Percentiles rank a stretch among this genome's conserved stretches.
These are phyloP conservation scores for Suillus tomentosus DNA, from an alignment of 768 basidiomycete genomes.

Conservation along the genomic window DNA sequence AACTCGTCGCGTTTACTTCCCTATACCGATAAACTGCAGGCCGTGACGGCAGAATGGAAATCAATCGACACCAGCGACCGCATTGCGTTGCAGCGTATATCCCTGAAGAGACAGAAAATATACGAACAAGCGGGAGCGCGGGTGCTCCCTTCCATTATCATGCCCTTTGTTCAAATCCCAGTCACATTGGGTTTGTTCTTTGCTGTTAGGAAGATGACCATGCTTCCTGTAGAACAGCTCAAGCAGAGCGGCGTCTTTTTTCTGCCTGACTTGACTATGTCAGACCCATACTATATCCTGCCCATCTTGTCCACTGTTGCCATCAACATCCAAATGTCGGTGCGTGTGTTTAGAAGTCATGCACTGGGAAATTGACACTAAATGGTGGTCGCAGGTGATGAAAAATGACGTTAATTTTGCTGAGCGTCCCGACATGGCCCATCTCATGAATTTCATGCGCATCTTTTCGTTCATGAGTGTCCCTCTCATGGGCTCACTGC, in stretches of 20 bases:
- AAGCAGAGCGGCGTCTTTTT: conserved; percentile 72
- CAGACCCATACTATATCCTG: conserved; percentile 78
- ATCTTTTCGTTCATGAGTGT: conserved; percentile 53
- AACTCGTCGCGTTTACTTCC: conserved; percentile 47
- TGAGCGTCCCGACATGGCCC: conserved; percentile 55
- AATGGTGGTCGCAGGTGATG: conserved; percentile 36
- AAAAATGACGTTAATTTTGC: conserved; percentile 57
- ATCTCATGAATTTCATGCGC: conserved; percentile 69
- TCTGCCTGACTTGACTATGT: conserved; percentile 73
- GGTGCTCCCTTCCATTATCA: conserved; percentile 52
- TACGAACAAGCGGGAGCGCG: conserved; percentile 68
- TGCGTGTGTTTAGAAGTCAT: conserved; percentile 27
- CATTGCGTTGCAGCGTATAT: conserved; percentile 42
- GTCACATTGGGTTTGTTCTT: conserved; percentile 84
- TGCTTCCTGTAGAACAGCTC: conserved; percentile 72
- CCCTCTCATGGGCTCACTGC: conserved; percentile 58
- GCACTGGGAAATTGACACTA: not conserved
- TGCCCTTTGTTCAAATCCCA: conserved; percentile 70
- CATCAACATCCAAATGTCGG: conserved; percentile 72
- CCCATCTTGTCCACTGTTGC: conserved; percentile 58
- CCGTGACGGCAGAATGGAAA: conserved; percentile 52
- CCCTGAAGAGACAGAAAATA: conserved; percentile 50
- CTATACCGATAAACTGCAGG: conserved; percentile 51
- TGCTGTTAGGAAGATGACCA: conserved; percentile 70
- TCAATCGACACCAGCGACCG: conserved; percentile 41